Percentiles rank a stretch among this genome's conserved stretches.
Conservation (phyloP, 345 rosid species). For the Leavenworthia alabamica region DNA sequence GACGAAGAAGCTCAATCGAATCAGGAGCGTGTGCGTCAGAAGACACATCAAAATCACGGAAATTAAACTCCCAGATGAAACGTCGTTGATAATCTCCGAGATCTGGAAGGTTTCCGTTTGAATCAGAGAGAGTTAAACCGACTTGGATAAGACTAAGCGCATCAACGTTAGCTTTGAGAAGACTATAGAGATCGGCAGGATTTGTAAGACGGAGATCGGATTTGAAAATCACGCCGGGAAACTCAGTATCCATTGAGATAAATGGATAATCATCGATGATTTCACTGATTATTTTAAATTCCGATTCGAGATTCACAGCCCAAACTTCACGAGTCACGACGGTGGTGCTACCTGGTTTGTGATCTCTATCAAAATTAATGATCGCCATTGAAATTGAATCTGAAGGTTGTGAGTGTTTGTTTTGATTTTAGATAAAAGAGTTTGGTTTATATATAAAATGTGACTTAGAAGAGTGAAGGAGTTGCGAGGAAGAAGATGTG, state of each 20-base stretch:
- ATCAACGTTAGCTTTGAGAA: slow-evolving; percentile 75
- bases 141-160: slow-evolving; percentile 71
- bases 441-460: neutral
- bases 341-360: slow-evolving; percentile 5
- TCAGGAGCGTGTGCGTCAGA: slow-evolving; percentile 72
- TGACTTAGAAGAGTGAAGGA: neutral
- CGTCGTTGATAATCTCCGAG: slow-evolving; percentile 31
- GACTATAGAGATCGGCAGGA: slow-evolving; percentile 51
- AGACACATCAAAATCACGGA: slow-evolving; percentile 57
- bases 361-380: neutral
- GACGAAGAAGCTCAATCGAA: slow-evolving; percentile 59
- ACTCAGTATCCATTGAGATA: slow-evolving; percentile 89
- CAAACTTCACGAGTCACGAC: slow-evolving; percentile 67
- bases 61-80: slow-evolving; percentile 86
- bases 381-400: neutral
- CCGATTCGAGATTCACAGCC: slow-evolving; percentile 59
- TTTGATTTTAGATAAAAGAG: neutral
- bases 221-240: slow-evolving; percentile 57
- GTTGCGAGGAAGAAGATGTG: neutral
- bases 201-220: slow-evolving; percentile 23
- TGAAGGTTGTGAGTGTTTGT: neutral
- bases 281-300: slow-evolving; percentile 54
- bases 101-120: slow-evolving; percentile 52
- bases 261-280: slow-evolving; percentile 51
- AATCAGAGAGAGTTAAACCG: slow-evolving; percentile 68